Evolutionary conservation across 495 filamentous ascomycete species (phyloP).

Genomic region (Penicillium dipodomyicola): DNA sequence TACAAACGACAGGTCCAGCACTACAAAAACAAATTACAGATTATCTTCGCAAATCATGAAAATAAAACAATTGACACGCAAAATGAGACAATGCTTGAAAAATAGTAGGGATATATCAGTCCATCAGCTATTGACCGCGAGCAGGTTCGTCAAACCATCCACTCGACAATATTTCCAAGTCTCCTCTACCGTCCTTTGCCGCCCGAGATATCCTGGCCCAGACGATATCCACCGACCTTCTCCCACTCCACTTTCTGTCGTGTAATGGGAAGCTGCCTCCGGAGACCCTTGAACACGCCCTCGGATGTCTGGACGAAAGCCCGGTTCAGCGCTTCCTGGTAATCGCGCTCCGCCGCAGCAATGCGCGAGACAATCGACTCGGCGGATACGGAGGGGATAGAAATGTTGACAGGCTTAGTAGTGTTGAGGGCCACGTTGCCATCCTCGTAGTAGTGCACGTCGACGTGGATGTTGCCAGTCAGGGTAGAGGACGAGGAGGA

Average conservation of each 20-base stretch:
- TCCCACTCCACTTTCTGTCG: slow-evolving; percentile 99
- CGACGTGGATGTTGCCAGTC: slow-evolving; percentile 49
- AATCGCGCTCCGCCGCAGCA: slow-evolving; percentile 76
- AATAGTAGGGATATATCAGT: slow-evolving; percentile 15
- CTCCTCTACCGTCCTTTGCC: slow-evolving; percentile 37
- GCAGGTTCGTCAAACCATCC: slow-evolving; percentile 6
- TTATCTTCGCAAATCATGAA: neutral
- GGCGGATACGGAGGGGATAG: slow-evolving; percentile 61
- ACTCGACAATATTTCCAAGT: slow-evolving; percentile 5
- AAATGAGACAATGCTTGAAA: slow-evolving; percentile 8
- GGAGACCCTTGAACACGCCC: slow-evolving; percentile 88
- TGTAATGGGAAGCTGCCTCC: slow-evolving; percentile 91
- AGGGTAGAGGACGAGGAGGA: slow-evolving; percentile 53
- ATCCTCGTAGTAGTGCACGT: slow-evolving; percentile 99
- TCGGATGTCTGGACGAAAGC: slow-evolving; percentile 87
- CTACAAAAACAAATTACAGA: neutral
- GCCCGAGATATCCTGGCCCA: slow-evolving; percentile 66
- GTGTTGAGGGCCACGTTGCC: slow-evolving; percentile 93
- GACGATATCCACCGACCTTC: slow-evolving; percentile 90
- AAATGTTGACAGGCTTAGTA: slow-evolving; percentile 64
- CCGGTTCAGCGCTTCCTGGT: slow-evolving; percentile 92
- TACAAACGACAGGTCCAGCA: neutral
- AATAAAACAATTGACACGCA: neutral
- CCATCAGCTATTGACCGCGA: slow-evolving; percentile 4
- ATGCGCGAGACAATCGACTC: slow-evolving; percentile 70